Evolutionary conservation across 1,284 basidiomycete species (phyloP), one percentile per base, ranked within the genome.

Genomic region (Ustilago crameri): DNA sequence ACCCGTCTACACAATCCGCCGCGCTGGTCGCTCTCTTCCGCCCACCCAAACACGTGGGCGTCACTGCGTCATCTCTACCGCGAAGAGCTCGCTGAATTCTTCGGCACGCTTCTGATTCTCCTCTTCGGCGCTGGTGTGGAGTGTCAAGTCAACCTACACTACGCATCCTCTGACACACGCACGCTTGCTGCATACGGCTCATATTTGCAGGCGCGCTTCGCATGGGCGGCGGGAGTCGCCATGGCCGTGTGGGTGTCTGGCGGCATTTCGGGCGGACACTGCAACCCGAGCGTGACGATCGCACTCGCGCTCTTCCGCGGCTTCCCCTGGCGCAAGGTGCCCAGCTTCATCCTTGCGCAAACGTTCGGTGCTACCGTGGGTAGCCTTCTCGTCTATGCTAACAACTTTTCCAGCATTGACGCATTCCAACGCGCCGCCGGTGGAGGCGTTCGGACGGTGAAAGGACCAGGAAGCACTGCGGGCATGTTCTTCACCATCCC

Each of bases 321-420:
- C 49, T 93, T 93, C 83, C 90, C 92, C 1, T 90, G 89, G 88
- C 87, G 87, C 63, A 93, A 92, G 79, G 90, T 92, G 0, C 90
- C 91, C 0, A 85, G 79, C 70, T 93, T 90, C 79, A 87, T 91
- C 49, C 76, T 88, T 37, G 87, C 90, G 0, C 92, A 93, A 82
- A 67, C 90, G 9, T 80, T 92, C 24, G 92, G 92, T 34, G 91
- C 86, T 2, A 81, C 91, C 17, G 85, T 87, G 44, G 92, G 90
- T 17, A 88, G 89, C 17, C 87, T 88, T 1, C 79, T 91, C 22
- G 85, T 91, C 20, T 93, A 93, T 76, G 89, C 86, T 5, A 90
- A 91, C 82, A 93, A 92, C 78, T 87, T 88, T 75, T 88, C 91
- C 79, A 90, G 90, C 35, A 90, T 93, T 76, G 87, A 89, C 75